Evolutionary conservation across 768 basidiomycete genomes (phyloP), one percentile per base, ranked within the genome.

Genomic region (Kwoniella bestiolae): DNA sequence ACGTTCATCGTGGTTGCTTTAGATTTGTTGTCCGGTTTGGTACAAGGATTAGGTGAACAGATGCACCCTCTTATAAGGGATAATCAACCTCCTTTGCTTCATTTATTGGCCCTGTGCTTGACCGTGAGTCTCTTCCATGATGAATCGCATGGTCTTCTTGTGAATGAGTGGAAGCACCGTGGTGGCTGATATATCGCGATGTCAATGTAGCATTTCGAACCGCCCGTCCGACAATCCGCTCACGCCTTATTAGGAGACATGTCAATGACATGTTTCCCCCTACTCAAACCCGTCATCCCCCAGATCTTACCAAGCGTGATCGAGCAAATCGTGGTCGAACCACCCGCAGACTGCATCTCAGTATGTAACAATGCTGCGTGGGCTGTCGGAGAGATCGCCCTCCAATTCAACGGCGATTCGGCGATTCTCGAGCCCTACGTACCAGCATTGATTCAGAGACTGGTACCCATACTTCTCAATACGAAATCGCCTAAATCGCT

Each of bases 291-390:
- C 1, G 87, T 89, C 67, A 89, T 97, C 83, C 86, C 91, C 1
- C 87, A 87, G 29, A 90, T 99, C 79, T 94, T 98, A 91, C 85
- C 87, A 16, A 91, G 94, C 77, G 85, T 99, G 60, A 90, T 91
- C 67, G 83, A 86, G 44, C 94, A 98, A 75, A 90, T 99, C 57
- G 91, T 94, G 67, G 90, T 91, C 4, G 91, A 95, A 76, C 96
- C 95, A 1, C 91, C 92, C 74, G 85, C 90, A 32, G 94, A 97
- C 80, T 93, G 94, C 76, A 88, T 98, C 68, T 94, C 92, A 71
- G 96, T 95, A 5, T 94, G 92, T 80, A 99, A 99, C 82, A 99
- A 99, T 78, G 96, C 96, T 9, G 95, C 95, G 1, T 99, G 96
- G 96, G 94, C 93, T n/a, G 94, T 96, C 29, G 96, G 96, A 47